Base-by-base conservation (phyloP, 176 grass and related monocot genomes). In the Hordeum marinum region DNA sequence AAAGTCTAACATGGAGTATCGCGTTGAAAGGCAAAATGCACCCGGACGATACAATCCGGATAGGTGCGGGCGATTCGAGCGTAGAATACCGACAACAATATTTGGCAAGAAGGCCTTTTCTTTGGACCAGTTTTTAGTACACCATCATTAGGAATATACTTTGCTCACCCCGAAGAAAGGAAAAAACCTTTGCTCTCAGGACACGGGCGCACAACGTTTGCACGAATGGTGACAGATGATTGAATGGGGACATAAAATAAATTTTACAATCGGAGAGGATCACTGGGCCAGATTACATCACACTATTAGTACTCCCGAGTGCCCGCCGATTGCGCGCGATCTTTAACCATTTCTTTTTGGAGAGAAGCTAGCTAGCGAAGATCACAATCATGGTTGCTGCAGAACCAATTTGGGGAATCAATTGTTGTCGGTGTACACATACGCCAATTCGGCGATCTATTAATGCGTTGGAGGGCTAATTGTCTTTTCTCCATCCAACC, bases 381-480 rank as follows among this genome's bases (percentile, higher is more conserved):
- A 75, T 74, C 20, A 36, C 48, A 52, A 52, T 52, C 11, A 46
- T 52, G 48, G 15, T 52, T 52, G 48, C 48, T 15, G 14, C 46
- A 50, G 0, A 50, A 50, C 14, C 68, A 76, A 75, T 65, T 68
- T 54, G n/a, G 11, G 34, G 31, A 35, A 29, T 48, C 71, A 8
- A 67, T 13, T 12, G 23, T 0, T 80, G 60, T 63, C 60, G 68
- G 43, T 11, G 46, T 82, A 85, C 68, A 80, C 67, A 45, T 48
- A 52, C 14, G 34, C 82, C 45, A 64, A 85, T 89, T 85, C 82
- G 36, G 9, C 13, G 7, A 34, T 46, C 52, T 57, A 25, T 80
- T 24, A 10, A 74, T 26, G 8, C 11, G 35, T 34, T 76, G 23
- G 11, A 25, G 58, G 37, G 67, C n/a, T n/a, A 29, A 17, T 41